Evolutionary conservation across 2,329 filamentous ascomycete species (phyloP).

Genomic region (Annulohypoxylon truncatum): DNA sequence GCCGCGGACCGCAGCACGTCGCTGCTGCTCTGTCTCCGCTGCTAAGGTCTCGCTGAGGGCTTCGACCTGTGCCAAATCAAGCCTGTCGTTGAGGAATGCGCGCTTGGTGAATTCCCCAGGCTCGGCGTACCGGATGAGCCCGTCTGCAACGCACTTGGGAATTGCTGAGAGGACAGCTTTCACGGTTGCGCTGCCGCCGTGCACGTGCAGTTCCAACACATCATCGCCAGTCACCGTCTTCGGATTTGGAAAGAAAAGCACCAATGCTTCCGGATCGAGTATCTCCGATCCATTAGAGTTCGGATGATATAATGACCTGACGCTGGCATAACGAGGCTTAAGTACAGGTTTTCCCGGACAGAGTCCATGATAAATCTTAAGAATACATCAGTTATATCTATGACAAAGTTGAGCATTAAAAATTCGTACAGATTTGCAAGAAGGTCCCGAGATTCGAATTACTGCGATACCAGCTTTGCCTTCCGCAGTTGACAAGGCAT

Average conservation of each 20-base stretch:
- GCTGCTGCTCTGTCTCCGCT: slow-evolving; percentile 91
- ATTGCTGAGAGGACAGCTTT: slow-evolving; percentile 87
- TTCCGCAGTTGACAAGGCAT: slow-evolving; percentile 87
- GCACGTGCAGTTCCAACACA: slow-evolving; percentile 91
- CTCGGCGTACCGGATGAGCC: slow-evolving; percentile 83
- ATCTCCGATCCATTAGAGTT: slow-evolving; percentile 60
- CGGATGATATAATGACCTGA: slow-evolving; percentile 78
- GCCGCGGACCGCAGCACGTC: slow-evolving; percentile 84
- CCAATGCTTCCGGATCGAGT: slow-evolving; percentile 80
- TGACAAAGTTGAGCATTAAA: background rate
- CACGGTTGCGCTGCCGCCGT: slow-evolving; percentile 89
- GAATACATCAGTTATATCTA: slow-evolving; percentile 34
- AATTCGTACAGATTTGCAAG: slow-evolving; percentile 62
- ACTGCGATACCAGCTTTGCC: slow-evolving; percentile 92
- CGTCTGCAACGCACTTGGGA: slow-evolving; percentile 58
- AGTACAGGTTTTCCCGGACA: slow-evolving; percentile 61
- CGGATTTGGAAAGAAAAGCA: slow-evolving; percentile 85
- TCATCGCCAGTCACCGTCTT: slow-evolving; percentile 92
- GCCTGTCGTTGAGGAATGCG: slow-evolving; percentile 86
- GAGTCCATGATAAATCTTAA: slow-evolving; percentile 62
- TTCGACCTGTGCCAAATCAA: slow-evolving; percentile 88
- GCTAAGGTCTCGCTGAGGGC: slow-evolving; percentile 71
- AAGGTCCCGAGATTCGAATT: slow-evolving; percentile 84
- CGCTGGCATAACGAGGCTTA: slow-evolving; percentile 69
- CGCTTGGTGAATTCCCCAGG: slow-evolving; percentile 95